A percentile compares a stretch with the other conserved stretches of the same genome.
These are phyloP conservation scores for Lachnellula suecica DNA, from an alignment of 2,329 filamentous ascomycete species.

Conservation along the genomic window DNA sequence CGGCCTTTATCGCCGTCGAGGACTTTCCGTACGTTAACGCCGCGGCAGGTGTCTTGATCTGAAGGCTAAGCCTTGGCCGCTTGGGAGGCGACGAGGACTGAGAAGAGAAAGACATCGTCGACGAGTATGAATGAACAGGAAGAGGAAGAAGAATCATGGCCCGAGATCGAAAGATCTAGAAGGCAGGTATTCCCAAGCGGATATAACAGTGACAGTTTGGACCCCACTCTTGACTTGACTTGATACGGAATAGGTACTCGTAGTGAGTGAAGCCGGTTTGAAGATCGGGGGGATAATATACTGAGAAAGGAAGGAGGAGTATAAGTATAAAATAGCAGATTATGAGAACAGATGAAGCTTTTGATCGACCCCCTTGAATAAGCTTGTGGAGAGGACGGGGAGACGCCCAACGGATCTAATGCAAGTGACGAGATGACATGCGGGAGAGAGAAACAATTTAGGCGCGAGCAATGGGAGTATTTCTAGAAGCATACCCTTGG, in stretches of 20 bases:
- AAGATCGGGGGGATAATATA: constrained; percentile 2
- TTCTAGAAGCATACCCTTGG: constrained; percentile 21
- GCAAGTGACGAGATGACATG: constrained; percentile 28
- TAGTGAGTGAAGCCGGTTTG: neutral
- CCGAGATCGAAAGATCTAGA: constrained; percentile 16
- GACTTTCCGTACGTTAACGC: constrained; percentile 40
- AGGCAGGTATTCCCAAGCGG: neutral
- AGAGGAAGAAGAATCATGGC: constrained; percentile 29
- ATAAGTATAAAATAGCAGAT: constrained; percentile 1
- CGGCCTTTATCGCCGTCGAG: constrained; percentile 42
- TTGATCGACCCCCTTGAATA: constrained; percentile 16
- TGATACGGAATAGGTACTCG: constrained; percentile 6
- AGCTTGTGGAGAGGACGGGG: constrained; percentile 11
- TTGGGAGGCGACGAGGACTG: constrained; percentile 29
- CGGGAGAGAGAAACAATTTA: constrained; percentile 23
- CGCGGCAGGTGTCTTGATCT: constrained; percentile 47
- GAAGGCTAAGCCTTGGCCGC: constrained; percentile 54
- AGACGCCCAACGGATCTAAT: constrained; percentile 19
- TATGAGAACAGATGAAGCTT: constrained; percentile 24
- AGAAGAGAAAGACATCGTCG: constrained; percentile 29
- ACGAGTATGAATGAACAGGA: constrained; percentile 22
- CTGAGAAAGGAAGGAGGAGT: constrained; percentile 4
- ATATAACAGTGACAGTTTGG: neutral
- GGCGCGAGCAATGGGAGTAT: constrained; percentile 24
- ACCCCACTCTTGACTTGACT: constrained; percentile 6